phyloP scores from a whole-genome alignment of 2,329 filamentous ascomycete genomes.

The Aspergillus japonicus region DNA sequence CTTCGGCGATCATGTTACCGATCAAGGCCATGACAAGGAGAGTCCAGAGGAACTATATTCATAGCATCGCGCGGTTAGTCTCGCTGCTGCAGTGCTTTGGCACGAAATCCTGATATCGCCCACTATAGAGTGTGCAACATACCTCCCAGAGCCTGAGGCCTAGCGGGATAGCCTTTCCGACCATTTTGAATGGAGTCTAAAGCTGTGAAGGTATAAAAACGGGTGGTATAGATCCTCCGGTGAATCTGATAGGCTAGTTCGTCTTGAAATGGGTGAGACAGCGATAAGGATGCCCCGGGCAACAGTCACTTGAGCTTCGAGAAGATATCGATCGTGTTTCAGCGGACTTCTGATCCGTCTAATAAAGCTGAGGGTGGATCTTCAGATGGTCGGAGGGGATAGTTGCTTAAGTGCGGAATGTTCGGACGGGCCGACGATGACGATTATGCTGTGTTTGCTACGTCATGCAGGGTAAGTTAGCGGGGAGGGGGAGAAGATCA shows the following conservation, averaged over 20 bases:
- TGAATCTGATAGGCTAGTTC: neutral
- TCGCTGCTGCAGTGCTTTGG: neutral
- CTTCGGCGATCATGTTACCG: conserved; percentile 61
- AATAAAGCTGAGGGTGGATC: conserved; percentile 2
- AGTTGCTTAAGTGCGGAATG: conserved; percentile 33
- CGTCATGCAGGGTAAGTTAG: conserved; percentile 30
- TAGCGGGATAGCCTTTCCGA: conserved; percentile 27
- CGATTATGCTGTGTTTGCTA: conserved; percentile 28
- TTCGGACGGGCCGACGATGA: conserved; percentile 31
- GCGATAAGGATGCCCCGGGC: neutral
- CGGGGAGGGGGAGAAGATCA: conserved; percentile 13
- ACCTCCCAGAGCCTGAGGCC: conserved; percentile 37
- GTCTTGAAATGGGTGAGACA: neutral
- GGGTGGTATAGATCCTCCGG: neutral
- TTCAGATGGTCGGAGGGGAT: conserved; percentile 6
- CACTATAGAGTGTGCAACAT: conserved; percentile 7
- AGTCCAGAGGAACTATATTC: conserved; percentile 56
- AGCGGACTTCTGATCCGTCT: conserved; percentile 11
- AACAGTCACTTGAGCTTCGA: neutral
- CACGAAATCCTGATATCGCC: neutral
- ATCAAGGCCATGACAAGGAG: conserved; percentile 61
- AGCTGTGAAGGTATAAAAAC: neutral
- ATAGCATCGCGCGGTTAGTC: conserved; percentile 6
- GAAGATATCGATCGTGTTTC: conserved; percentile 8
- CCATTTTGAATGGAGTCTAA: conserved; percentile 23